Conservation (phyloP, 139 green algal genomes). For the Chlamydomonas sp. region DNA sequence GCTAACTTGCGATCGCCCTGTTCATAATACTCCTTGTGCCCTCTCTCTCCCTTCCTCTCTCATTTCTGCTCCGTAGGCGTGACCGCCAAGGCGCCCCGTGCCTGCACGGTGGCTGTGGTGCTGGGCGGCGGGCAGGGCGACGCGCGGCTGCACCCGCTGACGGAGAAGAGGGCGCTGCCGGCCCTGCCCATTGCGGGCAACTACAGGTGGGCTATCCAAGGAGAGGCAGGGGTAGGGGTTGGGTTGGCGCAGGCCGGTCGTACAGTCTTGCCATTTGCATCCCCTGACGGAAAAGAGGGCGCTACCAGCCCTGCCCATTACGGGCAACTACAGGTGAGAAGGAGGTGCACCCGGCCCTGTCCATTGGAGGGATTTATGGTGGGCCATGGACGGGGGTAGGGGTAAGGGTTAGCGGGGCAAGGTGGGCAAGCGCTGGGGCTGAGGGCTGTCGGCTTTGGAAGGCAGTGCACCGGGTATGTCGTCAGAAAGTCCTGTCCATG, state of each 20-base stretch:
- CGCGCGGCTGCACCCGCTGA: conserved; percentile 29
- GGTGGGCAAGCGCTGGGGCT: no score
- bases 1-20: no score
- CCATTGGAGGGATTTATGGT: background rate
- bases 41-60: background rate
- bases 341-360: conserved; percentile 19
- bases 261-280: background rate
- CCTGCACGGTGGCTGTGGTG: conserved; percentile 12
- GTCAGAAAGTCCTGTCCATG: no score
- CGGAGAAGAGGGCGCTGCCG: conserved; percentile 18
- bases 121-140: conserved; percentile 33
- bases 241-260: background rate
- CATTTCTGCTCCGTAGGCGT: background rate
- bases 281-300: conserved; percentile 23
- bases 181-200: conserved; percentile 24
- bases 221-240: background rate
- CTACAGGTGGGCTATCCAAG: conserved; percentile 18
- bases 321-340: conserved; percentile 26
- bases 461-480: no score
- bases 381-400: no score
- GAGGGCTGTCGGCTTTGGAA: no score
- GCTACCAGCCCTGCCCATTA: conserved; percentile 26
- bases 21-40: no score
- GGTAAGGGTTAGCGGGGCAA: no score
- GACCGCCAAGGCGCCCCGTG: background rate